Base-by-base conservation (phyloP, 2,329 filamentous ascomycete species). In the Talaromyces piceae region DNA sequence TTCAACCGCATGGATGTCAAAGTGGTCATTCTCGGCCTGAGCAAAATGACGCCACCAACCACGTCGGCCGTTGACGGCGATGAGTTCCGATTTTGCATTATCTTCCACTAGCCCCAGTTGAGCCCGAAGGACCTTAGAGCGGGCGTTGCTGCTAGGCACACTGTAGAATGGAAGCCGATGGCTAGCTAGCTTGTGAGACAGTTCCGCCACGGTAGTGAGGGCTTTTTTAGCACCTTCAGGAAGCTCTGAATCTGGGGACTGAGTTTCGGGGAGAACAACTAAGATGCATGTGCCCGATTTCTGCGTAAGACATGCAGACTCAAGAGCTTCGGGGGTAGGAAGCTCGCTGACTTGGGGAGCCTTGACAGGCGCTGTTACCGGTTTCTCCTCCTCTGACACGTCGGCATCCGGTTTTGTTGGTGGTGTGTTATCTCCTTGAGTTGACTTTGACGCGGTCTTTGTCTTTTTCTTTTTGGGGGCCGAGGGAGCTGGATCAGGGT, bases 271-370 rank as follows among this genome's bases (percentile, higher is more conserved):
- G 2, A 87, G 76, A 44, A 94, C 77, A 2, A 84, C 86, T 22
- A 98, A 78, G 28, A 97, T 79, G 63, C 93, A 97, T 5, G 87
- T 94, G 61, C 83, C 81, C 5, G 89, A 86, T 68, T 88, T 89
- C 46, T 80, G 73, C 41, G 79, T 81, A 18, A 97, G 75, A 65
- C 91, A 97, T 55, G 84, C 77, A 51, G 83, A 75, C 54, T 80
- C 76, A 5, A 97, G 76, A 50, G 83, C 78, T 49, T 82, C 77
- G 23, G 78, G 71, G 11, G 82, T 81, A 41, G 79, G 72, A 49
- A 95, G 75, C n/a, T 79, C 73, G 4, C 80, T 74, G 56, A 95
- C 83, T 1, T 83, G 75, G 33, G 84, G 77, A n/a, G 78, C 69
- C 13, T 77, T 73, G 22, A 80, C 73, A 25, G 79, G 78, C 41